These are phyloP conservation scores for Eleusine indica DNA, from an alignment of 176 grass and related monocot genomes.

Conservation along the genomic window DNA sequence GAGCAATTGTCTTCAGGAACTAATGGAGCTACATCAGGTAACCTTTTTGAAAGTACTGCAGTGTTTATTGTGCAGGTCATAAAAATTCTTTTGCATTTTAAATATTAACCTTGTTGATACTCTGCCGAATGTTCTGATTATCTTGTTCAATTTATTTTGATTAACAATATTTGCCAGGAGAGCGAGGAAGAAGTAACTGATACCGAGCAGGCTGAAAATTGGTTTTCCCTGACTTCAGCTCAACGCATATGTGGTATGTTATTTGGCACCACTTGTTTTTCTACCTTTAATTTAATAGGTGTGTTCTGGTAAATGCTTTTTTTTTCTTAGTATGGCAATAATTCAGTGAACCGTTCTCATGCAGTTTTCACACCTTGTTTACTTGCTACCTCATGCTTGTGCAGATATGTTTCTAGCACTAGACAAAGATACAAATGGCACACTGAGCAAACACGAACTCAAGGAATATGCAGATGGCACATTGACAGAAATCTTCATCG, in stretches of 20 bases:
- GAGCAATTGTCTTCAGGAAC: constrained; percentile 97
- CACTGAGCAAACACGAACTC: constrained; percentile 94
- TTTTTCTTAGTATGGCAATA: neutral
- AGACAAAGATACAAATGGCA: constrained; percentile 96
- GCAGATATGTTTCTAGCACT: constrained; percentile 98
- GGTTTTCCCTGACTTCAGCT: constrained; percentile 98
- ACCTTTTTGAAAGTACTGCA: neutral
- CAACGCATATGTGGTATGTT: constrained; percentile 94
- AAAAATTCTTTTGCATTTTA: neutral
- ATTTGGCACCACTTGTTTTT: neutral
- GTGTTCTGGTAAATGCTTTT: neutral
- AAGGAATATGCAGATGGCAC: constrained; percentile 99
- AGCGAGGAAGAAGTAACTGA: constrained; percentile 96
- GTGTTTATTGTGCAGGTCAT: neutral
- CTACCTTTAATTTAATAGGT: neutral
- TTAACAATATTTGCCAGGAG: constrained; percentile 66
- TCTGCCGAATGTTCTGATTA: neutral
- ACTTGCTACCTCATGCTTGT: constrained; percentile 26
- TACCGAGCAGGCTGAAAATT: constrained; percentile 97
- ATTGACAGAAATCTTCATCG: constrained; percentile 93
- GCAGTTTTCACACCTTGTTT: neutral
- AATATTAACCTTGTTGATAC: neutral
- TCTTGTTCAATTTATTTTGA: neutral
- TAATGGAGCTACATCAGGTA: constrained; percentile 99
- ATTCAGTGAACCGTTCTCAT: neutral